phyloP scores from a whole-genome alignment of 768 basidiomycete genomes.

The Hygrocybe punicea region DNA sequence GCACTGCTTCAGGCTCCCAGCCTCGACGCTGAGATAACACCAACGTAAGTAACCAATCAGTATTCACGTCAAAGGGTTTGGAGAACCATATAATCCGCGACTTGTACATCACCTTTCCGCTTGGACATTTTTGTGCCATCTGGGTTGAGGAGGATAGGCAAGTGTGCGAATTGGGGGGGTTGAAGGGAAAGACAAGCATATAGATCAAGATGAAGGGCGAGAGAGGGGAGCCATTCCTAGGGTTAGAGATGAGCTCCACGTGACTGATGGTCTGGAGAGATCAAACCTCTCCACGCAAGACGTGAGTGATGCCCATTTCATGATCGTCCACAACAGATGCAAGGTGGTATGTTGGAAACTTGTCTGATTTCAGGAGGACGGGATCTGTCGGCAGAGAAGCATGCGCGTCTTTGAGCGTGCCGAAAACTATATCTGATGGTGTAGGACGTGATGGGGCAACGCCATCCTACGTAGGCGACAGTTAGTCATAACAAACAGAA shows the following conservation, averaged over 20 bases:
- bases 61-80: background rate
- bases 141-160: constrained; percentile 84
- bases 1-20: constrained; percentile 84
- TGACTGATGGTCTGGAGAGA: background rate
- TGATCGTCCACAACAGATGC: constrained; percentile 96
- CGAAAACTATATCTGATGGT: constrained; percentile 72
- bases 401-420: constrained; percentile 67
- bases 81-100: constrained; percentile 78
- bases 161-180: constrained; percentile 83
- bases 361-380: constrained; percentile 86
- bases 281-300: constrained; percentile 83
- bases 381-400: constrained; percentile 84
- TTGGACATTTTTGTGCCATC: constrained; percentile 96
- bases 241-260: background rate
- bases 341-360: constrained; percentile 94
- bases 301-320: constrained; percentile 94
- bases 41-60: background rate
- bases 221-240: constrained; percentile 94
- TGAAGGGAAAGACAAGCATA: constrained; percentile 72
- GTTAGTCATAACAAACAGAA: background rate
- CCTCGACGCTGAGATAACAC: constrained; percentile 59
- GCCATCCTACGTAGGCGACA: constrained; percentile 46
- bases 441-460: constrained; percentile 50
- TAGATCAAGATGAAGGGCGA: constrained; percentile 86
- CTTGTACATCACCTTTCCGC: constrained; percentile 83